Conservation (phyloP, 1,284 basidiomycete genomes). For the Marasmius tenuissimus region DNA sequence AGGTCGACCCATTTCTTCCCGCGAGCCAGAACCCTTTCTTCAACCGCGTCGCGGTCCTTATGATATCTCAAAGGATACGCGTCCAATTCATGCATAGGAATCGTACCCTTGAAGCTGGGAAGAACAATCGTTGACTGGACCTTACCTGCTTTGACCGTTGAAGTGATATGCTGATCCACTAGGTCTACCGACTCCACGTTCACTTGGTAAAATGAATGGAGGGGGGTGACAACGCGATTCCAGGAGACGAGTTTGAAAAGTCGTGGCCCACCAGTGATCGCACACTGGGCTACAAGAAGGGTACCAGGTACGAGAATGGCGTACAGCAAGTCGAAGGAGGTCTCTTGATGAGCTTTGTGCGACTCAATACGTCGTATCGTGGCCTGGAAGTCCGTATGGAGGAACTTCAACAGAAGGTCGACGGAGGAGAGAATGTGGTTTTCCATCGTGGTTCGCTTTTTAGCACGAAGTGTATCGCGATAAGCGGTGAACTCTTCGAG, state of each 20-base stretch:
- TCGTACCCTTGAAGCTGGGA: slow-evolving; percentile 43
- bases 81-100: slow-evolving; percentile 47
- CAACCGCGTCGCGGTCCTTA: slow-evolving; percentile 34
- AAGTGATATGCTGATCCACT: slow-evolving; percentile 35
- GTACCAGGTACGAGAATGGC: slow-evolving; percentile 51
- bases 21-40: slow-evolving; percentile 37
- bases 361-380: slow-evolving; percentile 45
- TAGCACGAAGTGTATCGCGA: slow-evolving; percentile 34
- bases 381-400: slow-evolving; percentile 46
- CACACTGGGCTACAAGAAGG: slow-evolving; percentile 47
- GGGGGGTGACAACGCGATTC: slow-evolving; percentile 31
- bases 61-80: slow-evolving; percentile 54
- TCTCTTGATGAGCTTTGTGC: slow-evolving; percentile 50
- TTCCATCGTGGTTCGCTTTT: slow-evolving; percentile 37
- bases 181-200: slow-evolving; percentile 48
- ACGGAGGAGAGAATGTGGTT: slow-evolving; percentile 39
- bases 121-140: slow-evolving; percentile 42
- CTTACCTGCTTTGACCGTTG: slow-evolving; percentile 36
- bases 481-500: slow-evolving; percentile 45
- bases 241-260: slow-evolving; percentile 42
- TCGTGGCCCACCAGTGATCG: slow-evolving; percentile 51
- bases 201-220: slow-evolving; percentile 37
- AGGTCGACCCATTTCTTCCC: slow-evolving; percentile 53
- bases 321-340: slow-evolving; percentile 54
- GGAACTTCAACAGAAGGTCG: slow-evolving; percentile 43